Base-by-base conservation (phyloP, 768 basidiomycete genomes). In the Galerina marginata region DNA sequence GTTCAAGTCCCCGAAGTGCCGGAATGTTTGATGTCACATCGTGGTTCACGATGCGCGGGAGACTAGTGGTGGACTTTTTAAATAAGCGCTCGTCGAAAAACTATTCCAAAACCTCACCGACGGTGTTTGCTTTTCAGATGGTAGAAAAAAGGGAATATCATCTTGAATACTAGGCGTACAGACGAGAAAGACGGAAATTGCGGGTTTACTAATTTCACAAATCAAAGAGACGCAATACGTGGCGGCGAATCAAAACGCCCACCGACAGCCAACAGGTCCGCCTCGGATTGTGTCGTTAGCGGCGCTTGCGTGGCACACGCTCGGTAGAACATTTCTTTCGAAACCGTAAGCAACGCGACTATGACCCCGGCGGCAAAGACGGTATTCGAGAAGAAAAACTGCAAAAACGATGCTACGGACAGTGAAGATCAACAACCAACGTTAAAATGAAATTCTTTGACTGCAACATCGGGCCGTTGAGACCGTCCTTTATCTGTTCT, bases 11-110 rank as follows among this genome's bases (percentile, higher is more conserved):
- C 49, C 9, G 4, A 12, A 20, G 20, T 16, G 20, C 23, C 20
- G 36, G 20, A 51, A 38, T 6, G 23, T 39, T 53, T 42, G 51
- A 40, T 53, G 15, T 36, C 9, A 4, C 29, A 33, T 48, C 15
- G 4, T 29, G 7, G 26, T 33, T 7, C n/a, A 48, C 26, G 26
- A 15, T 14, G 15, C 26, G 47, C 15, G 14, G 6, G 29, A 29
- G 52, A 26, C 25, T 25, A 36, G 7, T 29, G 11, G 46, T 23
- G 14, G 39, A 16, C 11, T 25, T 16, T 6, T 36, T 50, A 51
- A 59, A 59, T 59, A 59, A 44, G 58, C 58, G 58, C 58, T 59
- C 58, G 14, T 43, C 42, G 15, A 38, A 49, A 16, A 10, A 20
- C 12, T 39, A 16, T 5, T 16, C 12, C 12, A 3, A 9, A 39